Evolutionary conservation across 345 rosid species (phyloP).

Genomic region (Turnera subulata): DNA sequence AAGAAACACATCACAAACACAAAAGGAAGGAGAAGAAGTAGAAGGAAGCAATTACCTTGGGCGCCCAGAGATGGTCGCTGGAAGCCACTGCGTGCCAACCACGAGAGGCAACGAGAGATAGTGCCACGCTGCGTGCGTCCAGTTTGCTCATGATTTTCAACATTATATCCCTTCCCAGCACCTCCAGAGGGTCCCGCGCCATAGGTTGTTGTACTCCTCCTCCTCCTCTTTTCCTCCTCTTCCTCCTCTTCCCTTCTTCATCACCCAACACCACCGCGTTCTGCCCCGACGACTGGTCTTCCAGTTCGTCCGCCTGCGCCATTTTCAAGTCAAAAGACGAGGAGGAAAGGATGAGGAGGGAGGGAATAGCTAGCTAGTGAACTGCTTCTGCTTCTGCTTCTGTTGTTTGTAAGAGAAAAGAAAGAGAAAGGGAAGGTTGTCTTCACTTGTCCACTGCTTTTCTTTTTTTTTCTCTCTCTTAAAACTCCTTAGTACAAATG

Average conservation of each 20-base stretch:
- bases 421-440: too few species aligned
- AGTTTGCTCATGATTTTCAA: slow-evolving; percentile 43
- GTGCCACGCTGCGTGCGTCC: slow-evolving; percentile 71
- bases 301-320: too few species aligned
- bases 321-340: too few species aligned
- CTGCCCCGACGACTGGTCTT: too few species aligned
- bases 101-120: slow-evolving; percentile 46
- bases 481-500: too few species aligned
- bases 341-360: too few species aligned
- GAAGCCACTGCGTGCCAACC: slow-evolving; percentile 53
- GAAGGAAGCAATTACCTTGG: slow-evolving; percentile 37
- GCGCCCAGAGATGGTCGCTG: slow-evolving; percentile 44
- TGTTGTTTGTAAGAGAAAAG: too few species aligned
- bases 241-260: neutral
- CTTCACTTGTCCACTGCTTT: too few species aligned
- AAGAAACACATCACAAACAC: neutral
- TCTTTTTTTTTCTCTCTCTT: too few species aligned
- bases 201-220: slow-evolving; percentile 14
- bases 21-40: too few species aligned
- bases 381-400: too few species aligned
- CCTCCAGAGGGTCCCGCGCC: slow-evolving; percentile 42
- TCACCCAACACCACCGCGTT: neutral
- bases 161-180: slow-evolving; percentile 52
- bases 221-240: slow-evolving; percentile 11
- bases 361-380: too few species aligned